phyloP scores from a whole-genome alignment of 257 asterid species.

The Solanum ossicruentum region DNA sequence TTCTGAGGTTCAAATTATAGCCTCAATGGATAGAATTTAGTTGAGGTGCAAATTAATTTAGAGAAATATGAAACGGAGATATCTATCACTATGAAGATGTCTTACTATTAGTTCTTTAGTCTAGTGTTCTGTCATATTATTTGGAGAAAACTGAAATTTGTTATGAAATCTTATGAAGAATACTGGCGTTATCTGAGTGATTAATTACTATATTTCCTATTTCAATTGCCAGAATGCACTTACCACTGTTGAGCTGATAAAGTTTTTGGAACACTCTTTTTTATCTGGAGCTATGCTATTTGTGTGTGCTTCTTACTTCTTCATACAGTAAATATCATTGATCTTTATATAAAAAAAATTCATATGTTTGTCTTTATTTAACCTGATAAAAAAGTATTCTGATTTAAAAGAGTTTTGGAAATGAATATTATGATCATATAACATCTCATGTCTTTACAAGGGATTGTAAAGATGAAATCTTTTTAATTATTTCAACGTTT shows the following conservation, averaged over 20 bases:
- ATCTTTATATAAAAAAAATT: not conserved
- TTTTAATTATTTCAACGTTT: not conserved
- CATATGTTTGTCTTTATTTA: not conserved
- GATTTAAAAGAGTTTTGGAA: not conserved
- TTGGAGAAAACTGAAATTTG: not conserved
- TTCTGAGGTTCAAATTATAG: not conserved
- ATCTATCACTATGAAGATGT: not conserved
- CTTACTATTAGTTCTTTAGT: not conserved
- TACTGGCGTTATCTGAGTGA: not conserved
- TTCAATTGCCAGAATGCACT: not conserved
- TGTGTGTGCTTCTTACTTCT: not conserved
- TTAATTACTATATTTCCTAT: not conserved
- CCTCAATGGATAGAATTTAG: too few relatives aligned
- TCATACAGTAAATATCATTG: not conserved
- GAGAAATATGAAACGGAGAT: not conserved
- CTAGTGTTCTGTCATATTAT: not conserved
- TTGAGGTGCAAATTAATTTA: too few relatives aligned
- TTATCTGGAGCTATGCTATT: not conserved
- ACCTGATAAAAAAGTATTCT: not conserved
- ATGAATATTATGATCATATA: not conserved
- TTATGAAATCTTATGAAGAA: not conserved
- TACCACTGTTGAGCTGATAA: not conserved
- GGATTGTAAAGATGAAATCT: not conserved
- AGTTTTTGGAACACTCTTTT: not conserved
- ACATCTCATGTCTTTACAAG: not conserved